phyloP scores from a whole-genome alignment of 208 protist species.

The Wallacemonas sp. region DNA sequence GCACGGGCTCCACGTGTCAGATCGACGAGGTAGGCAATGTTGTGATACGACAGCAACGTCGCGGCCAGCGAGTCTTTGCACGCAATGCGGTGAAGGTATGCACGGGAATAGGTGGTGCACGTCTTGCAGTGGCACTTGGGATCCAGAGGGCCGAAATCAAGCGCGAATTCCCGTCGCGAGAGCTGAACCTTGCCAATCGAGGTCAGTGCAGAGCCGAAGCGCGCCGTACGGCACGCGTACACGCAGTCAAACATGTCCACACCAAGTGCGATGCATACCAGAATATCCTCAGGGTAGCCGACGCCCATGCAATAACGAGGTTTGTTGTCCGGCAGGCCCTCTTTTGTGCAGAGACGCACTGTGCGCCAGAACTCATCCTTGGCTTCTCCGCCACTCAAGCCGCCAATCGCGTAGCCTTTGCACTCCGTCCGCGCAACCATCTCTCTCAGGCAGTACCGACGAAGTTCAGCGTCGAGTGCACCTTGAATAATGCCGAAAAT shows the following conservation, averaged over 20 bases:
- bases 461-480: constrained; percentile 86
- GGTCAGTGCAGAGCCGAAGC: constrained; percentile 95
- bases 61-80: constrained; percentile 86
- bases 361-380: constrained; percentile 98
- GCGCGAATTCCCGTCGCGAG: constrained; percentile 62
- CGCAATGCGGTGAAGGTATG: constrained; percentile 92
- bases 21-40: constrained; percentile 96
- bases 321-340: constrained; percentile 85
- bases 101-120: constrained; percentile 93
- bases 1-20: constrained; percentile 90
- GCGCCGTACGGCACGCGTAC: constrained; percentile 97
- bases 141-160: constrained; percentile 81
- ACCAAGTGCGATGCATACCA: constrained; percentile 98
- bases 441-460: constrained; percentile 91
- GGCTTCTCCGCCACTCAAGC: constrained; percentile 97
- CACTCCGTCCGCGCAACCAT: constrained; percentile 92
- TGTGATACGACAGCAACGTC: constrained; percentile 97
- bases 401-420: constrained; percentile 99
- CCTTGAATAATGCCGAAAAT: constrained; percentile 99
- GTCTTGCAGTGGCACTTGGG: constrained; percentile 90
- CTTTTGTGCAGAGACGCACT: constrained; percentile 91
- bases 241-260: constrained; percentile 99
- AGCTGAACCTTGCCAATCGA: constrained; percentile 83
- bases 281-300: constrained; percentile 98
- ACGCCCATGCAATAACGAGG: constrained; percentile 99